Conservation (phyloP, 257 asterid genomes). For the Petunia secreta region DNA sequence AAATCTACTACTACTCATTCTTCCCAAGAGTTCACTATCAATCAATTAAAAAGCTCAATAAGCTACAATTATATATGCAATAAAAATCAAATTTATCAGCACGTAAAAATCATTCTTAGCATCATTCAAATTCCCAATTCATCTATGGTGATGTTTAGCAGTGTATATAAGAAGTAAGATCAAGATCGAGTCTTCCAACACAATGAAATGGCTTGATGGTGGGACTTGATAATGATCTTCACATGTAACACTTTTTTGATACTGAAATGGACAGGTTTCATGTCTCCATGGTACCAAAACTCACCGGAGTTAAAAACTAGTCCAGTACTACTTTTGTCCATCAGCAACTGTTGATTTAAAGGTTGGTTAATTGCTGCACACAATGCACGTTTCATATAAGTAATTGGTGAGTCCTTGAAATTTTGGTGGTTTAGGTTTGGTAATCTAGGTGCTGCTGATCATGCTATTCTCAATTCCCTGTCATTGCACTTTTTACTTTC, state of each 20-base stretch:
- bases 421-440: background rate
- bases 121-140: conserved; percentile 2
- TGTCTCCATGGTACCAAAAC: background rate
- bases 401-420: background rate
- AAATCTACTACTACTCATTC: background rate
- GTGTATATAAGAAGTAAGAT: background rate
- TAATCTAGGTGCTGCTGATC: background rate
- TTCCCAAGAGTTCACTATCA: background rate
- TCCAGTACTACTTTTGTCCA: background rate
- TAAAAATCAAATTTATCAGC: background rate
- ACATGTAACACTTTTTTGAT: background rate
- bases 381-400: background rate
- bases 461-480: background rate
- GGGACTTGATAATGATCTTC: background rate
- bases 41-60: background rate
- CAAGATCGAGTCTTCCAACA: background rate
- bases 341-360: background rate
- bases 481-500: background rate
- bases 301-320: background rate
- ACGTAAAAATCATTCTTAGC: background rate
- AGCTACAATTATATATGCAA: background rate
- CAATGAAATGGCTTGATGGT: background rate
- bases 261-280: background rate
- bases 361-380: background rate
- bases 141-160: background rate